Percentiles rank a stretch among this genome's conserved stretches.
phyloP scores from a whole-genome alignment of 169 alveolate species.

The Plasmodium billcollinsi region DNA sequence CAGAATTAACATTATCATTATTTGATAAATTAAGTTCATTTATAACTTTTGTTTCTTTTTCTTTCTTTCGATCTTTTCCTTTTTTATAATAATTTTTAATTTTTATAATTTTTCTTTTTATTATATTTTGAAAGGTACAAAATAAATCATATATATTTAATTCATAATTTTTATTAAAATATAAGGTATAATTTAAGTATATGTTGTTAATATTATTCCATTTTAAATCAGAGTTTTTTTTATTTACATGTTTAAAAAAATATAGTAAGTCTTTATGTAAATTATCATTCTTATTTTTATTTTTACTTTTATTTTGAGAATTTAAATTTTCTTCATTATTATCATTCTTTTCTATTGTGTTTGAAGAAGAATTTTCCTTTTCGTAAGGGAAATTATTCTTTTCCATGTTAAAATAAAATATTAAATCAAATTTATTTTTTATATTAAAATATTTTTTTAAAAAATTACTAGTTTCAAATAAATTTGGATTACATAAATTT shows the following conservation, averaged over 20 bases:
- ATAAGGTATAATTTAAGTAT: conserved; percentile 45
- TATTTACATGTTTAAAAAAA: conserved; percentile 39
- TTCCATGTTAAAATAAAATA: conserved; percentile 41
- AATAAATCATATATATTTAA: conserved; percentile 14
- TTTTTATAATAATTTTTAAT: background rate
- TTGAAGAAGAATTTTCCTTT: background rate
- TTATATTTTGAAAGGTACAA: conserved; percentile 3
- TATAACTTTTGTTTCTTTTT: background rate
- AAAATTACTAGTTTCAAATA: conserved; percentile 44
- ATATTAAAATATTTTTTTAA: conserved; percentile 49
- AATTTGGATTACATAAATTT: conserved; percentile 26
- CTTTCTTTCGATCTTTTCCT: background rate
- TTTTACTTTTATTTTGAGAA: background rate
- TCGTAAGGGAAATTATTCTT: background rate
- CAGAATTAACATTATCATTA: background rate
- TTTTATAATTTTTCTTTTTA: background rate
- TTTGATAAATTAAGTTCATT: too few relatives aligned
- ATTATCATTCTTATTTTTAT: background rate
- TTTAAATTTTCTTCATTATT: background rate
- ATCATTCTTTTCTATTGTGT: too few relatives aligned
- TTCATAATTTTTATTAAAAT: conserved; percentile 49
- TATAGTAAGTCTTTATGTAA: conserved; percentile 13
- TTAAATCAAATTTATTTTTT: conserved; percentile 60
- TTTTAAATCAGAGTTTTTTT: background rate
- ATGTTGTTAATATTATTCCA: conserved; percentile 29